Base-by-base conservation (phyloP, 495 filamentous ascomycete species). In the Cudoniella acicularis region DNA sequence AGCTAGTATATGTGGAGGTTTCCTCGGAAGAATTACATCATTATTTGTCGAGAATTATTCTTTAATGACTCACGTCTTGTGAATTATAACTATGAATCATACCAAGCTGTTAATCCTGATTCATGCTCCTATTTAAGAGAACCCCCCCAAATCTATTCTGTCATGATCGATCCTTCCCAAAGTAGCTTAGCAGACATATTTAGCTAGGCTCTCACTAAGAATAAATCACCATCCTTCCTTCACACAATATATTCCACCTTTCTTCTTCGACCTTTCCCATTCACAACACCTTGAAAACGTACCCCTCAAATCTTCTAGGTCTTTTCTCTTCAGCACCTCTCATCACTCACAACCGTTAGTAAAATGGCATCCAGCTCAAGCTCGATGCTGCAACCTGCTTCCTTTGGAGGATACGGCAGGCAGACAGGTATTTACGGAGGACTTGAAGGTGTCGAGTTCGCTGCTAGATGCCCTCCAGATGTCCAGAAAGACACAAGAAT, bases 401-500 rank as follows among this genome's bases (percentile, higher is more conserved):
- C 45, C 26, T 61, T 56, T 52, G 59, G 59, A 51, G 59, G 59
- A 46, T 56, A 61, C 20, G 53, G 59, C 43, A 51, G 59, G 20
- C 45, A 56, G 40, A 27, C 45, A 52, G 59, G 59, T 26, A n/a
- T 22, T 1, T 51, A 56, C 22, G 59, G 59, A 51, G 59, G 59
- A 1, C 43, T 61, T 30, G 53, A 52, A 30, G 53, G 42, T 20
- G 40, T 50, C 9, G 52, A 61, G 21, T 61, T 61, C 53, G 41
- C 46, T n/a, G 52, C 59, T 1, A 51, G 36, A 45, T 61, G 59
- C 36, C 54, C 56, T 43, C 66, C 66, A 16, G 61, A 69, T 53
- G 51, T 69, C 23, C 61, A 61, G 22, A 27, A 49, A 47, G 53
- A 54, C 27, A 70, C 66, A 26, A 60, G 61, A 40, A 52, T 70